Percentiles rank a stretch among this genome's conserved stretches.
phyloP scores from a whole-genome alignment of 495 filamentous ascomycete species.

The Lepraria neglecta region DNA sequence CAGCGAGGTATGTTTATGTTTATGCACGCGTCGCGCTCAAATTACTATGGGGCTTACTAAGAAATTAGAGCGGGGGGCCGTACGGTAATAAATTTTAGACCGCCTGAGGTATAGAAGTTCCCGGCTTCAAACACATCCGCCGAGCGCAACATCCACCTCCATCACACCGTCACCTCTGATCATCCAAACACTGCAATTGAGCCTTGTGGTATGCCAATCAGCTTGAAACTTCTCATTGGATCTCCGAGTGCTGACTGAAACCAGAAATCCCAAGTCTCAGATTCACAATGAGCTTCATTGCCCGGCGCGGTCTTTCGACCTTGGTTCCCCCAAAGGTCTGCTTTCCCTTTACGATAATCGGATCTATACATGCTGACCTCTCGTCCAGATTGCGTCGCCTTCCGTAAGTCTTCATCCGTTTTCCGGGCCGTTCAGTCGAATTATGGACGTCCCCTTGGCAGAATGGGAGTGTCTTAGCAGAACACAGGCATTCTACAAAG shows the following conservation, averaged over 20 bases:
- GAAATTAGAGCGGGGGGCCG: too few species aligned
- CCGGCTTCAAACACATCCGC: neutral
- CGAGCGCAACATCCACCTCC: neutral
- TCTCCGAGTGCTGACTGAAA: neutral
- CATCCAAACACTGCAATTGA: neutral
- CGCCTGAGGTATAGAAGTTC: too few species aligned
- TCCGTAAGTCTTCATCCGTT: constrained; percentile 58
- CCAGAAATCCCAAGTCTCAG: neutral
- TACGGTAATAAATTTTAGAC: too few species aligned
- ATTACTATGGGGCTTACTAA: too few species aligned
- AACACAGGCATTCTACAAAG: neutral
- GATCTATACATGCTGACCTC: constrained; percentile 28
- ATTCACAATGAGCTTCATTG: constrained; percentile 81
- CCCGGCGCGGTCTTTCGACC: constrained; percentile 86
- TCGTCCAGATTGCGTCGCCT: constrained; percentile 73
- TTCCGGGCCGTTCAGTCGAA: neutral
- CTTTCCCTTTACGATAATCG: constrained; percentile 14
- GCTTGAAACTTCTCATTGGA: fast-evolving
- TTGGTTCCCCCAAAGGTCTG: constrained; percentile 96
- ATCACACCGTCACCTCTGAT: neutral
- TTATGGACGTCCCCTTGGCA: neutral
- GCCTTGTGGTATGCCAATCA: neutral
- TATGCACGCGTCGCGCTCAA: too few species aligned
- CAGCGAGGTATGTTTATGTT: too few species aligned
- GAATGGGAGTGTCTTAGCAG: neutral